Evolutionary conservation across 257 asterid genomes (phyloP), one percentile per base, ranked within the genome.

Genomic region (Rehmannia glutinosa): DNA sequence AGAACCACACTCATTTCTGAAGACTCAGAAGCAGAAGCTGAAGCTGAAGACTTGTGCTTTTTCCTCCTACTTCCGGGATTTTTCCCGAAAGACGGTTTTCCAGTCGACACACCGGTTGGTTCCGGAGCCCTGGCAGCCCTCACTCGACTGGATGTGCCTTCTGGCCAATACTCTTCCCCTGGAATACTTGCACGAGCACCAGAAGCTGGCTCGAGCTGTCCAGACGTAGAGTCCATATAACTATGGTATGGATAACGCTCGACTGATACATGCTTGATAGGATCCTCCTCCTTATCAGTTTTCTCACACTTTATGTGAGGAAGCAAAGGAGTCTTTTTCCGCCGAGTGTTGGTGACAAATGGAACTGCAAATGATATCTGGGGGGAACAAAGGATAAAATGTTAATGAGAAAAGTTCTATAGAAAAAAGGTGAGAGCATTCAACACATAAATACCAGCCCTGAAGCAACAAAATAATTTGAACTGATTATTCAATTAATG

Each of bases 181-280:
- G 98, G 97, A 68, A 89, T 89, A 73, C 86, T 79, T 59, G 97
- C 97, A 58, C 97, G 97, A 45, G 97, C 98, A 28, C 98, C 98
- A 61, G 98, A 92, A 64, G 97, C 96, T 5, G 98, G 97, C 75
- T 92, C 98, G 9, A 92, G 72, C 79, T 87, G 87, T 15, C 98
- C 98, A 10, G 98, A 92, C 0, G 96, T 89, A 32, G 98, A 89
- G 86, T 92, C 98, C 83, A 89, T 73, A 42, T 89, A 92, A 73
- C 83, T 80, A 69, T 83, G 83, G 75, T 92, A 92, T 33, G 98
- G 98, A 25, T 51, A 35, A 10, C 87, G 92, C 79, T 92, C 98
- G 15, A 92, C 91, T 6, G 83, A 46, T 23, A 92, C 87, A 4
- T 84, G 75, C 72, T 85, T 70, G 30, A 70, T 56, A 33, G 84